Base-by-base conservation (phyloP, 805 yeast species). In the Starmerella sp. region DNA sequence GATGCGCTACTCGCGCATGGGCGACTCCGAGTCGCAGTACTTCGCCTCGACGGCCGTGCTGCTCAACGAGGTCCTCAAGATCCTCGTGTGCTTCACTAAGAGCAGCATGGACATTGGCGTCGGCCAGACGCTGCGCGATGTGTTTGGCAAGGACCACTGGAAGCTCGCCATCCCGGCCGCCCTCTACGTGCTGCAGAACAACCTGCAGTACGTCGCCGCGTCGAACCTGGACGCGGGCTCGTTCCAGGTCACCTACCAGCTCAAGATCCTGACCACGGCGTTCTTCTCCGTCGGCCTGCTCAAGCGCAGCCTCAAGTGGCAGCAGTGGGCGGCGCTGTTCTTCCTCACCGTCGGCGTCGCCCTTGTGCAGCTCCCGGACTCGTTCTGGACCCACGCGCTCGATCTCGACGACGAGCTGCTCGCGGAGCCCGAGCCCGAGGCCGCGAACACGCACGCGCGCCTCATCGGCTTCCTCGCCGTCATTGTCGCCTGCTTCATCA, bases 201-300 rank as follows among this genome's bases (percentile, higher is more conserved):
- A 70, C 36, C 62, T 71, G 48, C 75, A 71, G 58, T 71, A 71
- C 54, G 70, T 69, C 29, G 75, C 75, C 2, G 75, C 72, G 8
- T 69, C 73, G 15, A 69, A 71, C 62, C 62, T 72, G 39, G 72
- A 70, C 48, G 75, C 75, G 1, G 74, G 74, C 13, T 69, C 73
- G 6, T 71, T 72, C 61, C 75, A 72, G 63, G 75, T 72, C 53
- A 69, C 74, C 9, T 72, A 72, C 64, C 75, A 72, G 64, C 70
- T 72, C 53, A 72, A 72, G 59, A 72, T 72, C 53, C 62, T 72
- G 57, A 71, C 75, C 15, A 72, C 75, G 6, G 75, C 75, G 28
- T 65, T 70, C 48, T 72, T 72, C 54, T 70, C 74, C 2, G 75
- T 72, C 44, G 63, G 67, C 11, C 64, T 72, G 53, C 64, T 72